phyloP scores from a whole-genome alignment of 139 green algal species.

The Picocystis salinarum region DNA sequence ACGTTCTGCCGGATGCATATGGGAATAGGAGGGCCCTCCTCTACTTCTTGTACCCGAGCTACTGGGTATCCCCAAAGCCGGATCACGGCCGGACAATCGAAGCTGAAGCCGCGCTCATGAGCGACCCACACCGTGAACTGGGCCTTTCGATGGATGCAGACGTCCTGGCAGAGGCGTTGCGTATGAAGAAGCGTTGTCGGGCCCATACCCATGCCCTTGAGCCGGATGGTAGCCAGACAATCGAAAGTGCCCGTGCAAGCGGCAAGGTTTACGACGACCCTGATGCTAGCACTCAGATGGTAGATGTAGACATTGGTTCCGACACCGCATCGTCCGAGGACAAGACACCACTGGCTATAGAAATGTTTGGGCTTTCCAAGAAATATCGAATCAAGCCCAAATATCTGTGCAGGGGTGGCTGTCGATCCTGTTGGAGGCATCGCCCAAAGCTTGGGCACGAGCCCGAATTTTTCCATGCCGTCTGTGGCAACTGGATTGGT shows the following conservation, averaged over 20 bases:
- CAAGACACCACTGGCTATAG: too few relatives aligned
- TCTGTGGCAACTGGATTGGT: constrained; percentile 57
- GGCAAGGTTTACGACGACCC: not conserved
- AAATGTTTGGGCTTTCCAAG: constrained; percentile 67
- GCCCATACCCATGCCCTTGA: too few relatives aligned
- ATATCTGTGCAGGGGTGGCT: too few relatives aligned
- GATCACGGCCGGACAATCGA: not conserved
- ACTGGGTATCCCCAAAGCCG: too few relatives aligned
- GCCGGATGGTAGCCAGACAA: too few relatives aligned
- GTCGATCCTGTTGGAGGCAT: too few relatives aligned
- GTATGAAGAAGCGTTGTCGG: not conserved
- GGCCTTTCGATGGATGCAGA: not conserved
- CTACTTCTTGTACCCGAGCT: not conserved
- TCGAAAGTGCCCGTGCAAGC: too few relatives aligned
- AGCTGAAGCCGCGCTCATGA: not conserved
- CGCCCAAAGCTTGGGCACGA: too few relatives aligned
- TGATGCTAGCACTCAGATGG: not conserved
- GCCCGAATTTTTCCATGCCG: constrained; percentile 63
- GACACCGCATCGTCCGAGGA: too few relatives aligned
- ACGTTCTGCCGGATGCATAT: constrained; percentile 64
- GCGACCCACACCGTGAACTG: not conserved
- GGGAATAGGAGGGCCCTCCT: constrained; percentile 3
- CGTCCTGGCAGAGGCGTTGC: not conserved
- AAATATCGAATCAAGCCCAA: too few relatives aligned
- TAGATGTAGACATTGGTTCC: too few relatives aligned